Conservation (phyloP, 2,329 filamentous ascomycete genomes). For the Neurospora sp. region DNA sequence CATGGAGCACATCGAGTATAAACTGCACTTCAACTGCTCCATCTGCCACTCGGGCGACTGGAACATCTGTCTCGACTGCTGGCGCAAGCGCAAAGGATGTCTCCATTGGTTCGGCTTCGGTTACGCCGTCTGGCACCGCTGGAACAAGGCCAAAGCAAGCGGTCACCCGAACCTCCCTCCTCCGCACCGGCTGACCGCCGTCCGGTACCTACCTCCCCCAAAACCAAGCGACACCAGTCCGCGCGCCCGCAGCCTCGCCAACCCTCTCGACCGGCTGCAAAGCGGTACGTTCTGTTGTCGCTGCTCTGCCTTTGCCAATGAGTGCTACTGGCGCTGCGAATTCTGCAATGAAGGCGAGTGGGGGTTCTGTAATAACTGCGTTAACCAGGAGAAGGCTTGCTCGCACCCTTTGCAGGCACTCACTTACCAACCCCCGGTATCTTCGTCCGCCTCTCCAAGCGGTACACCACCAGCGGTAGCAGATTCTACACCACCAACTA, state of each 20-base stretch:
- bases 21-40: conserved; percentile 74
- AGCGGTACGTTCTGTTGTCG: conserved; percentile 76
- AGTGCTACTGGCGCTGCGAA: conserved; percentile 85
- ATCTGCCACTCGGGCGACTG: conserved; percentile 62
- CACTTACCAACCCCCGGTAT: conserved; percentile 40
- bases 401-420: conserved; percentile 73
- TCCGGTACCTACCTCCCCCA: conserved; percentile 43
- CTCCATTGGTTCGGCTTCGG: conserved; percentile 85
- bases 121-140: conserved; percentile 57
- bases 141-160: conserved; percentile 40
- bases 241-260: conserved; percentile 52
- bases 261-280: conserved; percentile 59
- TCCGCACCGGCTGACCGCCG: conserved; percentile 50
- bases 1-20: conserved; percentile 67
- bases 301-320: conserved; percentile 64
- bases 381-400: conserved; percentile 73
- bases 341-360: conserved; percentile 86
- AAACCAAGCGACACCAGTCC: conserved; percentile 44
- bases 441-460: background rate
- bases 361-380: conserved; percentile 85
- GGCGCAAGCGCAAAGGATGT: conserved; percentile 67
- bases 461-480: background rate
- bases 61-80: conserved; percentile 75
- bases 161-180: conserved; percentile 26
- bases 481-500: background rate